Evolutionary conservation across 805 yeast genomes (phyloP).

Genomic region (Yarrowia deformans): DNA sequence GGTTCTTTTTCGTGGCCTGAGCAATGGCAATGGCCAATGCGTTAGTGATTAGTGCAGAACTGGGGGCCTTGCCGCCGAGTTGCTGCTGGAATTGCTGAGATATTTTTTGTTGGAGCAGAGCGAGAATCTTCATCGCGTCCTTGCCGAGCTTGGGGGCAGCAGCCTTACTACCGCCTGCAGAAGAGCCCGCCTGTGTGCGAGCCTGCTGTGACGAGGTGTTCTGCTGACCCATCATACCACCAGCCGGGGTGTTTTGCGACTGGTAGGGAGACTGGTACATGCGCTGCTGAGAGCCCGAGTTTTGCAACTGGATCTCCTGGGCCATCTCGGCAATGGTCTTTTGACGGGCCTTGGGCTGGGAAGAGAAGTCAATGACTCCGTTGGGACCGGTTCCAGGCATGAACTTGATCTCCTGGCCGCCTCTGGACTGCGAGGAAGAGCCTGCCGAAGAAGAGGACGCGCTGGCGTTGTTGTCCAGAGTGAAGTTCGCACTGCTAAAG

Average conservation of each 20-base stretch:
- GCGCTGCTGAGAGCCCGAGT: constrained; percentile 40
- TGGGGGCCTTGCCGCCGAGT: constrained; percentile 78
- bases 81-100: constrained; percentile 80
- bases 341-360: constrained; percentile 42
- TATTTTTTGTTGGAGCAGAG: constrained; percentile 85
- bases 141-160: constrained; percentile 46
- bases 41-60: constrained; percentile 84
- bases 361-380: constrained; percentile 38
- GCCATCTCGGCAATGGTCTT: constrained; percentile 51
- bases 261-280: constrained; percentile 38
- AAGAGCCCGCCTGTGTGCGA: constrained; percentile 9
- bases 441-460: constrained; percentile 16
- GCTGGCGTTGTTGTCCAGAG: constrained; percentile 20
- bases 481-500: constrained; percentile 34
- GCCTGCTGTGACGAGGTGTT: constrained; percentile 29
- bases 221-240: neutral
- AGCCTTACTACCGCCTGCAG: constrained; percentile 9
- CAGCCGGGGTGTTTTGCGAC: constrained; percentile 29
- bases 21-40: constrained; percentile 94
- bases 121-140: constrained; percentile 75
- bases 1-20: constrained; percentile 78
- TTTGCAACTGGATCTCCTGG: constrained; percentile 47
- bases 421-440: constrained; percentile 16
- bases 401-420: constrained; percentile 35
- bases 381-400: constrained; percentile 34